Conservation (phyloP, 2,329 filamentous ascomycete genomes). For the Aspergillus floridensis region DNA sequence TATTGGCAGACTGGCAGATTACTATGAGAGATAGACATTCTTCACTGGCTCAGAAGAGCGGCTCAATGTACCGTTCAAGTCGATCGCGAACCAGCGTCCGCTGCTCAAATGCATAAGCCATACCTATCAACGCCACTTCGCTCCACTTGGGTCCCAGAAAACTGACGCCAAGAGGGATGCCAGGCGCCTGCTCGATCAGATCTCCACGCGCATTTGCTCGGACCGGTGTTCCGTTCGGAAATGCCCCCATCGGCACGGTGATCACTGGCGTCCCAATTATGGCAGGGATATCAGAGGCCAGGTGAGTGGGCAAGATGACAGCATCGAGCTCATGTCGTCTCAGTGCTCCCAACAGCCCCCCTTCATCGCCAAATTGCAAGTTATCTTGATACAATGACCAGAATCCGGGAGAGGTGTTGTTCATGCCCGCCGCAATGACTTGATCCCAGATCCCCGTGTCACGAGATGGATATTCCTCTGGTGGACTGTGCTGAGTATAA, state of each 20-base stretch:
- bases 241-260: slow-evolving; percentile 62
- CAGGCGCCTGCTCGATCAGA: slow-evolving; percentile 55
- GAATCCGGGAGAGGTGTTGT: slow-evolving; percentile 57
- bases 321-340: slow-evolving; percentile 58
- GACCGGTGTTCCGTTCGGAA: slow-evolving; percentile 46
- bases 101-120: slow-evolving; percentile 69
- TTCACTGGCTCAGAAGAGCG: slow-evolving; percentile 28
- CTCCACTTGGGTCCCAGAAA: slow-evolving; percentile 62
- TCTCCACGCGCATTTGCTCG: slow-evolving; percentile 46
- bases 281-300: slow-evolving; percentile 51
- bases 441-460: slow-evolving; percentile 58
- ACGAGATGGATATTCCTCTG: slow-evolving; percentile 61
- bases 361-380: slow-evolving; percentile 55
- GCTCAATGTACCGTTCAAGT: slow-evolving; percentile 50
- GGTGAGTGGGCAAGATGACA: slow-evolving; percentile 57
- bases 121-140: slow-evolving; percentile 61
- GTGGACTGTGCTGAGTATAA: slow-evolving; percentile 54
- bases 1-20: not conserved
- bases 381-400: slow-evolving; percentile 57
- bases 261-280: slow-evolving; percentile 60
- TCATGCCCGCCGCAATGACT: slow-evolving; percentile 52
- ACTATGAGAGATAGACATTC: slow-evolving; percentile 39
- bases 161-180: slow-evolving; percentile 59
- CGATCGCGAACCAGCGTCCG: slow-evolving; percentile 50
- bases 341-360: slow-evolving; percentile 62